Evolutionary conservation across 495 filamentous ascomycete genomes (phyloP), one percentile per base, ranked within the genome.

Genomic region (Acidomyces sp.): DNA sequence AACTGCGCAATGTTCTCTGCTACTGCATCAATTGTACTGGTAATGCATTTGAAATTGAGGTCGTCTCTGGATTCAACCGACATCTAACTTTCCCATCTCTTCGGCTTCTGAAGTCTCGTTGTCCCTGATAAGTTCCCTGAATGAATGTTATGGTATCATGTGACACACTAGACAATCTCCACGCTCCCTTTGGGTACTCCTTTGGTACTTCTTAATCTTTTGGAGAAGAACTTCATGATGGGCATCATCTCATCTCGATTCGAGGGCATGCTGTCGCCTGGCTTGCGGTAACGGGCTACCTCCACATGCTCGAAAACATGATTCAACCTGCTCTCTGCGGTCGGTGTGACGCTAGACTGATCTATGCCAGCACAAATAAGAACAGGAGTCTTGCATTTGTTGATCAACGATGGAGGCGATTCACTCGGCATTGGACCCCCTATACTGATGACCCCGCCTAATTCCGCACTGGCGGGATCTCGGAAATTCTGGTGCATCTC

Each of bases 151-250:
- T n/a, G n/a, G n/a, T n/a, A n/a, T n/a, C n/a, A n/a, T n/a, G n/a
- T n/a, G n/a, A n/a, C n/a, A n/a, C n/a, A n/a, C n/a, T n/a, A 57
- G 3, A 32, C 45, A 42, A 79, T 45, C 56, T 80, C 74, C 22
- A 78, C 62, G 54, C 65, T 69, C 3, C 74, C 76, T 47, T 67
- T 64, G 3, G 74, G 77, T 31, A 79, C 69, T 18, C 74, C 76
- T 46, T 64, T 59, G 35, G 67, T 66, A 62, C 72, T 86, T 57
- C 65, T 64, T 55, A 97, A 58, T 49, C 82, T 68, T 39, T 82
- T 68, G 0, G 80, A 83, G 55, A 95, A 82, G 61, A 95, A 97
- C 54, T 75, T 69, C 88, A 97, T 95, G 34, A 95, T 72, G 2
- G 90, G 88, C 46, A 83, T 45, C 75, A 90, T 85, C 69, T 97